phyloP scores from a whole-genome alignment of 345 rosid species.

The Bruguiera parviflora region DNA sequence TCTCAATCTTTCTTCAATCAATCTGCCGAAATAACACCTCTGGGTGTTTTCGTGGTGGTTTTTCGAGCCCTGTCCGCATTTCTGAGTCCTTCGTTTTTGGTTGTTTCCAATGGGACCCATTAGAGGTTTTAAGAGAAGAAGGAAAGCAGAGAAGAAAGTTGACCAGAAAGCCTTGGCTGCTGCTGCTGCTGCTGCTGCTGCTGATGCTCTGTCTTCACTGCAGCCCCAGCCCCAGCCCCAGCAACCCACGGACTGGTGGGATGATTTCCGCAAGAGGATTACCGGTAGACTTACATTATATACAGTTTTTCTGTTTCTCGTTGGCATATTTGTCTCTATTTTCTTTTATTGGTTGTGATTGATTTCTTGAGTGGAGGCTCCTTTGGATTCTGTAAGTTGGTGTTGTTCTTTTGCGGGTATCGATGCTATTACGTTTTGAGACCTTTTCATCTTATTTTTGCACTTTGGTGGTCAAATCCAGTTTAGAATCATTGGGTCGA shows the following conservation, averaged over 20 bases:
- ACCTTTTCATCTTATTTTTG: conserved; percentile 12
- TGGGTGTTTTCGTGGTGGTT: no score
- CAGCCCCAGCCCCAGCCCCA: conserved; percentile 33
- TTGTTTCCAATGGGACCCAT: conserved; percentile 20
- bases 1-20: no score
- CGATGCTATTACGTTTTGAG: conserved; percentile 3
- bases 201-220: conserved; percentile 8
- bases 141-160: conserved; percentile 59
- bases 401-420: conserved; percentile 14
- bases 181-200: conserved; percentile 27
- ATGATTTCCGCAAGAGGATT: conserved; percentile 62
- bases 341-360: conserved; percentile 19
- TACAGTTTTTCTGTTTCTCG: not conserved
- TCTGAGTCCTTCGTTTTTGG: not conserved
- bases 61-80: not conserved
- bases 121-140: conserved; percentile 20
- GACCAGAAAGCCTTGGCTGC: conserved; percentile 53
- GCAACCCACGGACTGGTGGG: conserved; percentile 64
- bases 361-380: conserved; percentile 1
- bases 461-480: conserved; percentile 16
- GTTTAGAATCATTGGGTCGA: conserved; percentile 23
- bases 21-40: no score
- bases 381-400: conserved; percentile 4
- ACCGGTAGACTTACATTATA: conserved; percentile 42
- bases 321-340: not conserved